These are phyloP conservation scores for Xylaria polymorpha DNA, from an alignment of 2,329 filamentous ascomycete genomes.

Conservation along the genomic window DNA sequence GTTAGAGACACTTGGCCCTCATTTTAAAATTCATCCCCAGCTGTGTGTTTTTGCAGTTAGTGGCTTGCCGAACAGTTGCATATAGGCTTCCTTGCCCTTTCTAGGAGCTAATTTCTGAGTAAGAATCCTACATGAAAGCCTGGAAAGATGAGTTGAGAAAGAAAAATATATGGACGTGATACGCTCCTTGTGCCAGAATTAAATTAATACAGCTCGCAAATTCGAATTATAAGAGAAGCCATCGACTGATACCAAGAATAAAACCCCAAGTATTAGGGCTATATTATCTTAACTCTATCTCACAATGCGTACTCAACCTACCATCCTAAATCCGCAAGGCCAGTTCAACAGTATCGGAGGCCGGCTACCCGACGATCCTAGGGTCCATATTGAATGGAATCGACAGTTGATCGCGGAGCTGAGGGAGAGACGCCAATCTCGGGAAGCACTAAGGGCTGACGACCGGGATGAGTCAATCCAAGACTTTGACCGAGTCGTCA, in stretches of 20 bases:
- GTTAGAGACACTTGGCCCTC: not conserved
- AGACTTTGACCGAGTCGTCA: conserved; percentile 13
- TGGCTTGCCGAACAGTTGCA: not conserved
- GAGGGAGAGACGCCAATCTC: not conserved
- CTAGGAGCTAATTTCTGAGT: not conserved
- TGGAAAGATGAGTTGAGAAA: not conserved
- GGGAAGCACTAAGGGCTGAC: not conserved
- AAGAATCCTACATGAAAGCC: not conserved
- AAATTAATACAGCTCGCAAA: not conserved
- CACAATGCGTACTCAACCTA: conserved; percentile 11
- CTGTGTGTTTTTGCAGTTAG: not conserved
- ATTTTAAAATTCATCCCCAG: not conserved
- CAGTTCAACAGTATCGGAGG: conserved; percentile 5
- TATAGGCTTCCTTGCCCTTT: not conserved
- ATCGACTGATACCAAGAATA: not conserved
- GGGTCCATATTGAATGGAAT: conserved; percentile 12
- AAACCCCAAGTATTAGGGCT: not conserved
- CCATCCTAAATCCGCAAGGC: conserved; percentile 4
- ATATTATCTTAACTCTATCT: not conserved
- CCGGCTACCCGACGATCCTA: conserved; percentile 6
- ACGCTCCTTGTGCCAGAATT: not conserved
- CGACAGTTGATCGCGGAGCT: conserved; percentile 5
- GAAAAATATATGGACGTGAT: not conserved
- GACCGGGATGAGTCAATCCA: not conserved
- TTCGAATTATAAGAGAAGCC: not conserved